Conservation (phyloP, 306 rosid genomes). For the Pyrus pyrifolia region DNA sequence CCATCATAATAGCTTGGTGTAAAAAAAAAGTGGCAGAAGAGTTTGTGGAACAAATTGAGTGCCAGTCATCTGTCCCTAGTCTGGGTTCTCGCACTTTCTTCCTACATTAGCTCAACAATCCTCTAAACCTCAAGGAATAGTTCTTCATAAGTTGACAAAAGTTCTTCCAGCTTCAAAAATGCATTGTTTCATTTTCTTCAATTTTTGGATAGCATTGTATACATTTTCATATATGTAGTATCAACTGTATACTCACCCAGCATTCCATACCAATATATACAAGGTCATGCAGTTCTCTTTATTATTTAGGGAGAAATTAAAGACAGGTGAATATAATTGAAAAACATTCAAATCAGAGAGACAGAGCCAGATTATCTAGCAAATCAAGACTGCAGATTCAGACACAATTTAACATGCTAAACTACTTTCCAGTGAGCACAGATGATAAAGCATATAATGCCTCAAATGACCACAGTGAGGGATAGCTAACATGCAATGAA, state of each 20-base stretch:
- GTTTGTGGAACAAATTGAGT: not conserved
- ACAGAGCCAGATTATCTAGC: not conserved
- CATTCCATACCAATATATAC: not conserved
- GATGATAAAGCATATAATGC: not conserved
- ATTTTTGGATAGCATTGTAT: not conserved
- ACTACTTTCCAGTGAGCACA: not conserved
- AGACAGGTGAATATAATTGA: not conserved
- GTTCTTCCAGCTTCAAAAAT: not conserved
- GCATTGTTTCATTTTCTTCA: not conserved
- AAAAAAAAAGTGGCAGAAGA: not conserved
- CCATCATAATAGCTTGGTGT: not conserved
- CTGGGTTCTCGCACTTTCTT: not conserved
- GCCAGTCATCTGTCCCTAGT: not conserved
- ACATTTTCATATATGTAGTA: not conserved
- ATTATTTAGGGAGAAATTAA: not conserved
- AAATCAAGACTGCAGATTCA: not conserved
- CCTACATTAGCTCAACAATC: not conserved
- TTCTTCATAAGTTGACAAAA: not conserved
- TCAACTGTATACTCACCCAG: not conserved
- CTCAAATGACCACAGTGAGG: too few species aligned
- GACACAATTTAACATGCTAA: not conserved
- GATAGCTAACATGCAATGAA: too few species aligned
- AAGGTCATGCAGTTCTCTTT: not conserved
- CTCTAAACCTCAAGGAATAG: not conserved
- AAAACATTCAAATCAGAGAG: not conserved